Evolutionary conservation across 164 flowering plant genomes (phyloP), one percentile per base, ranked within the genome.

Genomic region (Sedum album): DNA sequence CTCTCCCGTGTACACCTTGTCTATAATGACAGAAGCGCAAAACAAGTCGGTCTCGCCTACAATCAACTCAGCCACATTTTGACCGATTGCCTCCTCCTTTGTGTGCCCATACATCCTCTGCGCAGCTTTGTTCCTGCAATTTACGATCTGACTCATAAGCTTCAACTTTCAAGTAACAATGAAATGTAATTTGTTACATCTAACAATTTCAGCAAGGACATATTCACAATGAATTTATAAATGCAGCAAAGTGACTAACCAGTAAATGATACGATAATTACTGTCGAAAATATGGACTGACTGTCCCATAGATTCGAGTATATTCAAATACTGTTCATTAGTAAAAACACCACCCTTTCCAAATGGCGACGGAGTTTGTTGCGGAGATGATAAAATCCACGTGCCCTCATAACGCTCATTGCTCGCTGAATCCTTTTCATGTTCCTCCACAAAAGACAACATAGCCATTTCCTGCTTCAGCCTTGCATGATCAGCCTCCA

Each of bases 1-100:
- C 62, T 57, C 62, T 14, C 62, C 62, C 4, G 31, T 57, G 62
- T 26, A 57, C 62, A 57, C 62, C 31, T 57, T 57, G 62, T 57
- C 62, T 26, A 57, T 57, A 28, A 28, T 17, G 20, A 6, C 9
- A 13, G 35, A 7, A 4, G 62, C 62, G 17, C 31, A 26, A 15
- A 57, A 11, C 25, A 28, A 57, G 8, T 57, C 62, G 20, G 2
- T 30, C 3, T 13, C 62, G 2, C 31, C 62, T 0, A 57, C 33
- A 18, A 57, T 57, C 31, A 57, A 30, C 33, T 28, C 33, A 57
- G 23, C 33, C 9, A 28, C 62, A 57, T 4, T 57, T 57, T 57
- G 17, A 57, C 62, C 62, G 17, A 57, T 57, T 11, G 62, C 62
- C 33, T 57, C 62, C 62, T 57, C 62, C 33, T 20, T 57, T 57